Base-by-base conservation (phyloP, 2,329 filamentous ascomycete genomes). In the Stagonosporopsis cucurbitacearum region DNA sequence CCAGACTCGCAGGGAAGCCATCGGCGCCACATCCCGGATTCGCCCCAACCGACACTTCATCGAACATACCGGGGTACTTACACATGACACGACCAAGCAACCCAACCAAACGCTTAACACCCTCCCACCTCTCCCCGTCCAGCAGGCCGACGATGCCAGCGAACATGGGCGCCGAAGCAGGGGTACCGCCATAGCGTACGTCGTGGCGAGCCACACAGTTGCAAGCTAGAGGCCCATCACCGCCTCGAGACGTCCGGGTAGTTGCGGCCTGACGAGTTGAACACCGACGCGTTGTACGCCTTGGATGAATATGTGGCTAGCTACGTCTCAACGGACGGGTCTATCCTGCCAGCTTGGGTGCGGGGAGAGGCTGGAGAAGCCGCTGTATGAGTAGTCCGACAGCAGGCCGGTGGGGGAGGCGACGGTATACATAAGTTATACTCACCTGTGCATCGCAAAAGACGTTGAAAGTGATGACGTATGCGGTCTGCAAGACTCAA, bases 81-180 rank as follows among this genome's bases (percentile, higher is more conserved):
- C 86, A 87, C 1, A 86, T 68, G 77, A 80, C 83, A 0, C 82
- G 84, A 60, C 86, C 86, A 42, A 86, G 57, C 75, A 85, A 86
- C 0, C 84, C 84, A 51, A 86, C 69, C 0, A 78, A 70, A 0
- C 75, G 63, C 63, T 81, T 78, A 2, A 81, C 81, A 5, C 71
- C 74, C 2, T 77, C 69, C 17, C 86, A 67, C 15, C 83, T 77
- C 3, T 81, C 83, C 60, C 87, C 84, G 62, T 89, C 88, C 45
- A 88, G 69, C 17, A 88, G 75, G 2, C 81, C 79, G 28, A 89
- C 72, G 26, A 88, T 76, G 2, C 78, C 81, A 0, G 83, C 82
- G 39, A 85, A 83, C 0, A 83, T 75, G 0, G 88, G 87, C 1
- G 84, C 74, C 1, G 85, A 80, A 41, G 83, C 82, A 32, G 77